Evolutionary conservation across 2,329 filamentous ascomycete genomes (phyloP).

Genomic region (Rutstroemia sp.): DNA sequence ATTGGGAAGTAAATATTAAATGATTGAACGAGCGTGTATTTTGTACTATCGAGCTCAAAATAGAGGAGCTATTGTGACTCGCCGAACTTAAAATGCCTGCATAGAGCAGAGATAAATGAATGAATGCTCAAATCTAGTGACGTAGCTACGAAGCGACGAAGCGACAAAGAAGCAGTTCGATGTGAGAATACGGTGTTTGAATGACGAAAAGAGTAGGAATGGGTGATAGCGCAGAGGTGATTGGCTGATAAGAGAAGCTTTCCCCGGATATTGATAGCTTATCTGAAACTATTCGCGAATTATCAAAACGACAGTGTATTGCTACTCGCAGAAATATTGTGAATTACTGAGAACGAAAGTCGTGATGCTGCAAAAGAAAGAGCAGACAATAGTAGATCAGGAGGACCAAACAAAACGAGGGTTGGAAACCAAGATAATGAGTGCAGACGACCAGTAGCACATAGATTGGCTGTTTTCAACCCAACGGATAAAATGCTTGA

Average conservation of each 20-base stretch:
- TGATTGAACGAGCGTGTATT: neutral
- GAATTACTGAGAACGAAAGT: constrained; percentile 1
- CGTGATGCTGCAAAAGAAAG: neutral
- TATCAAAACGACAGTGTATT: neutral
- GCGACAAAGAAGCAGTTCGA: neutral
- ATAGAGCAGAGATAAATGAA: neutral
- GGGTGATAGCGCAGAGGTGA: neutral
- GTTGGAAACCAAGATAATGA: neutral
- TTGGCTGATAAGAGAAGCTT: neutral
- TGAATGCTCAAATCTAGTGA: neutral
- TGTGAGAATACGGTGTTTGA: neutral
- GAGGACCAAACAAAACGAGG: neutral
- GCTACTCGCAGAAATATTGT: neutral
- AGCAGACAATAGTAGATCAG: neutral
- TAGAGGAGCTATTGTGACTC: too few species aligned
- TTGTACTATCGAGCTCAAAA: too few species aligned
- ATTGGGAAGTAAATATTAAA: neutral
- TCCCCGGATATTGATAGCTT: neutral
- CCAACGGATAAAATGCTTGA: constrained; percentile 1
- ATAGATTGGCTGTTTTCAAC: neutral
- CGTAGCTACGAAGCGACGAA: neutral
- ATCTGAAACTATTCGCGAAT: neutral
- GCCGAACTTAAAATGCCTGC: neutral
- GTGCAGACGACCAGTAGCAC: neutral
- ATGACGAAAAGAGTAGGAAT: constrained; percentile 1